Percentiles rank a stretch among this genome's conserved stretches.
Evolutionary conservation across 148 eudicot genomes (phyloP).

Genomic region (Rhododendron henanense): DNA sequence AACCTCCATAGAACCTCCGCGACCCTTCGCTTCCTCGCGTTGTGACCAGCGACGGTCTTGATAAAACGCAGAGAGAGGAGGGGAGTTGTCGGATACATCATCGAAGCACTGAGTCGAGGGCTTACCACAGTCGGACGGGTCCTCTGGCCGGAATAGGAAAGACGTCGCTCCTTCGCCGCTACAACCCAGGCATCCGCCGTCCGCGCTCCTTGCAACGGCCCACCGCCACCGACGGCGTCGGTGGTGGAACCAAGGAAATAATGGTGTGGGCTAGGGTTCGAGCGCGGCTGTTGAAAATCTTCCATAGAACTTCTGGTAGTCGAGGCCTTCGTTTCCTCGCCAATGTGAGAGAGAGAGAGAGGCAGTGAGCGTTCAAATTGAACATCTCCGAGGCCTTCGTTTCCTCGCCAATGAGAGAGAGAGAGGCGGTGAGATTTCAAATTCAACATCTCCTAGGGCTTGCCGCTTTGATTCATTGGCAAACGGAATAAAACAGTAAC

Average conservation of each 20-base stretch:
- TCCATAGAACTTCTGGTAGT: slow-evolving; percentile 60
- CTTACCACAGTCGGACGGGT: slow-evolving; percentile 17
- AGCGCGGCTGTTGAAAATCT: slow-evolving; percentile 35
- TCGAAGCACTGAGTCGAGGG: no score
- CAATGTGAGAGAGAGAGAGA: not conserved
- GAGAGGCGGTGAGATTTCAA: no score
- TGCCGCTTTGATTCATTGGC: no score
- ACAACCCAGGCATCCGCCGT: slow-evolving; percentile 39
- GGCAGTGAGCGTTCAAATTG: no score
- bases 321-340: slow-evolving; percentile 24
- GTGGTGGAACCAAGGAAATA: slow-evolving; percentile 6
- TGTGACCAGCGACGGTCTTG: no score
- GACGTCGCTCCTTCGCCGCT: slow-evolving; percentile 35
- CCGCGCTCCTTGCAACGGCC: slow-evolving; percentile 35
- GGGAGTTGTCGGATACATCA: no score
- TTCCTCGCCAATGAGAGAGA: no score
- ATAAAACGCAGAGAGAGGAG: not conserved
- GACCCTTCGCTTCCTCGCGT: no score
- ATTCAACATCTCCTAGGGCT: no score
- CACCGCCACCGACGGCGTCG: not conserved
- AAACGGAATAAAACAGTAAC: no score
- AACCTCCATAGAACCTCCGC: no score
- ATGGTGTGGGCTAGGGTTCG: slow-evolving; percentile 50
- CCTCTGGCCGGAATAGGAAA: slow-evolving; percentile 44
- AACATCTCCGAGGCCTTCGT: no score